Base-by-base conservation (phyloP, 1,284 basidiomycete genomes). In the Fistulinella cinereoalba region DNA sequence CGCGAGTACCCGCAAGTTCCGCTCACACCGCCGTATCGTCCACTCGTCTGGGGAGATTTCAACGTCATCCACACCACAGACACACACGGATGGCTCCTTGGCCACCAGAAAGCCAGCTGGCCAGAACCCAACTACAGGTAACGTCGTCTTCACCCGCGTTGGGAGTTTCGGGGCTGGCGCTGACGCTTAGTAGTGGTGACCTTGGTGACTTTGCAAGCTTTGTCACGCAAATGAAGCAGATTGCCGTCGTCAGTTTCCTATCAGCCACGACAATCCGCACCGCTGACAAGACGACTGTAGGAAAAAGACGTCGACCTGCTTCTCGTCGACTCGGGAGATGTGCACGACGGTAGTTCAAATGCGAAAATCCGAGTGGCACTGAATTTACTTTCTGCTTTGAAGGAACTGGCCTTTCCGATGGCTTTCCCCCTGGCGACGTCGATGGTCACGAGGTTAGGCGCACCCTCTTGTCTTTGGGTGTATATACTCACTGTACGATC, bases 181-280 rank as follows among this genome's bases (percentile, higher is more conserved):
- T n/a, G 19, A 12, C 18, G 21, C 34, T 44, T 11, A 6, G 21
- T 36, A 76, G 83, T 55, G 90, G 84, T 18, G 84, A 88, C 58
- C 79, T 88, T 37, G 91, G 91, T 6, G 84, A 88, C 51, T 89
- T 92, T 61, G 75, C 86, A 23, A 87, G 83, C 16, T 94, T 93
- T 55, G 85, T 90, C 15, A 61, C 75, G 7, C 88, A 89, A 53
- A 90, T 94, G 87, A 88, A 92, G 62, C 57, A 76, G 37, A 72
- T 84, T 39, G 88, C 91, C 1, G 48, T 71, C 40, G 77, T 79
- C 53, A 37, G 76, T 65, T 29, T 11, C 46, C 47, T 19, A 2
- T 39, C 24, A 3, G 25, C 25, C 13, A 25, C 33, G 23, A 24
- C 21, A 32, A 27, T 13, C 28, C 31, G 32, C 23, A 6, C 19